phyloP scores from a whole-genome alignment of 192 early-diverging fungal genomes.

The Gryganskiella cystojenkinii region DNA sequence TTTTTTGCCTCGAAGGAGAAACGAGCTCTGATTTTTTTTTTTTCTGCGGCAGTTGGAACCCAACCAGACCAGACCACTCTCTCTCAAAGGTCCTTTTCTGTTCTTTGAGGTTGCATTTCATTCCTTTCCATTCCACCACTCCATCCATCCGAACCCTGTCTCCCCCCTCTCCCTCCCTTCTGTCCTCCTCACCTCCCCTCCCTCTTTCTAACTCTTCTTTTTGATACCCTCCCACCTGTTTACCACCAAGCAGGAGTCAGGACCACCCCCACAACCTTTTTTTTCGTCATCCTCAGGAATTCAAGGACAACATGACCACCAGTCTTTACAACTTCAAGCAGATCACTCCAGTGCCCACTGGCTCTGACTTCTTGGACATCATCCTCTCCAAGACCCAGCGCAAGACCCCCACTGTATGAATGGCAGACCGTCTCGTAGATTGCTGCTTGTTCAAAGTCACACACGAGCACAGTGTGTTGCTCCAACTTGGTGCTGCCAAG shows the following conservation, averaged over 20 bases:
- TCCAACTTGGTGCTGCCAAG: slow-evolving; percentile 71
- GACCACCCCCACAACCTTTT: not conserved
- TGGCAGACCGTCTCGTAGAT: slow-evolving; percentile 93
- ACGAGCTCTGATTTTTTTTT: too few relatives aligned
- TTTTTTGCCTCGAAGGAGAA: too few relatives aligned
- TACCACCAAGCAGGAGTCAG: not conserved
- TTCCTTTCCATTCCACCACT: slow-evolving; percentile 3
- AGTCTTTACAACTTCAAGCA: slow-evolving; percentile 98
- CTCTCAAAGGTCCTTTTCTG: too few relatives aligned
- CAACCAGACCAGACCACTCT: too few relatives aligned
- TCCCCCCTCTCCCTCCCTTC: not conserved
- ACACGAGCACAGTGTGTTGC: too few relatives aligned
- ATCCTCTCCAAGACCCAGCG: slow-evolving; percentile 98
- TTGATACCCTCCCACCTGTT: not conserved
- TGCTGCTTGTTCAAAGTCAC: too few relatives aligned
- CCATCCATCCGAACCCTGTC: not conserved
- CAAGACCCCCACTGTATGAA: slow-evolving; percentile 87
- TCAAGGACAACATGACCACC: slow-evolving; percentile 7
- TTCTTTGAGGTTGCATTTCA: not conserved
- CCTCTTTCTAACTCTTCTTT: slow-evolving; percentile 12
- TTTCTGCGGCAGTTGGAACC: too few relatives aligned
- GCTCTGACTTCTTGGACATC: slow-evolving; percentile 97
- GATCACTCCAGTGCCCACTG: slow-evolving; percentile 93
- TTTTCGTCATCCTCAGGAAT: slow-evolving; percentile 8
- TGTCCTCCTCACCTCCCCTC: not conserved